A percentile compares a stretch with the other conserved stretches of the same genome.
Conservation (phyloP, 2,329 filamentous ascomycete species). For the Thielaviopsis musarum region DNA sequence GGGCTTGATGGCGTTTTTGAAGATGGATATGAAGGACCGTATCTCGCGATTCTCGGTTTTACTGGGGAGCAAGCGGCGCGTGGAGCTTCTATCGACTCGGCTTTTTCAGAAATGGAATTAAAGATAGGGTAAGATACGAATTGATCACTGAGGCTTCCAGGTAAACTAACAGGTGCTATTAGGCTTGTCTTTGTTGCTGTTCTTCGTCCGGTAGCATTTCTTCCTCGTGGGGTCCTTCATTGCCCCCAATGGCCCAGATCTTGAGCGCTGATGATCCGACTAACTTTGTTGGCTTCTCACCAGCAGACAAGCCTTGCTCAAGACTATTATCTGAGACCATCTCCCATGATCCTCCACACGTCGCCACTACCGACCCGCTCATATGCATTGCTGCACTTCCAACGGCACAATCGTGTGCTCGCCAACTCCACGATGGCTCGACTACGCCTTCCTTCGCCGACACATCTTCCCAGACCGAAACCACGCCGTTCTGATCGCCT, state of each 20-base stretch:
- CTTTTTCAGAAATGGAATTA: background rate
- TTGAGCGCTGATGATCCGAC: constrained; percentile 6
- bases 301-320: background rate
- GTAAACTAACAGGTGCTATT: background rate
- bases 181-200: background rate
- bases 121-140: background rate
- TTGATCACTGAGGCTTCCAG: background rate
- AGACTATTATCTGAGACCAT: constrained; percentile 13
- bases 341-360: constrained; percentile 39
- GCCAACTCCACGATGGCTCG: constrained; percentile 32
- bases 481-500: constrained; percentile 34
- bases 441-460: constrained; percentile 27
- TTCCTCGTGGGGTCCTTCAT: background rate
- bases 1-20: constrained; percentile 20
- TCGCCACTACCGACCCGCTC: constrained; percentile 38
- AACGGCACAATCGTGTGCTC: constrained; percentile 29
- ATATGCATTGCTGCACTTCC: constrained; percentile 34
- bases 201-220: background rate
- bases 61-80: constrained; percentile 15
- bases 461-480: constrained; percentile 45
- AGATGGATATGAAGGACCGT: constrained; percentile 17
- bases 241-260: constrained; percentile 8
- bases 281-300: background rate
- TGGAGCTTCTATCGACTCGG: background rate
- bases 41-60: constrained; percentile 15